A percentile compares a stretch with the other conserved stretches of the same genome.
Evolutionary conservation across 177 flowering plant genomes (phyloP).

Genomic region (Vitis hybrid): DNA sequence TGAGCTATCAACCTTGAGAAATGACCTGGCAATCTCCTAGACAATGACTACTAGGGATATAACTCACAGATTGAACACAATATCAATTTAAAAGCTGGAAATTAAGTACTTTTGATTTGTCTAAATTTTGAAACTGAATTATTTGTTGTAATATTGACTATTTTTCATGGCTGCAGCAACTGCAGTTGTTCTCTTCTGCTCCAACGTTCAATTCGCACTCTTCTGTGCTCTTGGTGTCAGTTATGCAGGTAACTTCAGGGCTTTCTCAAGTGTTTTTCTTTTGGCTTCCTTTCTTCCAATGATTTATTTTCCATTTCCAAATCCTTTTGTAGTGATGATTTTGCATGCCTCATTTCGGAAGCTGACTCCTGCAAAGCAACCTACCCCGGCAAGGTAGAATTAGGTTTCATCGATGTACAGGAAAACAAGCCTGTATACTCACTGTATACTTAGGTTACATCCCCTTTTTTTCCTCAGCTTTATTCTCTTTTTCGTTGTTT

Average conservation of each 20-base stretch:
- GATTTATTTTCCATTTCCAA: constrained; percentile 1
- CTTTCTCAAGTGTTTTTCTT: not conserved
- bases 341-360: constrained; percentile 81
- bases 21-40: no score
- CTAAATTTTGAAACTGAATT: no score
- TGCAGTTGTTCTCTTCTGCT: constrained; percentile 51
- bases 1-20: no score
- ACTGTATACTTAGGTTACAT: not conserved
- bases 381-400: constrained; percentile 27
- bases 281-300: not conserved
- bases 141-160: not conserved
- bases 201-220: constrained; percentile 72
- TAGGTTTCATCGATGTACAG: constrained; percentile 4
- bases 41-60: no score
- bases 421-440: not conserved
- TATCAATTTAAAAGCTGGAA: no score
- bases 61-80: no score
- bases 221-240: constrained; percentile 62
- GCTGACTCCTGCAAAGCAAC: constrained; percentile 68
- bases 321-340: constrained; percentile 47
- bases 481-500: no score
- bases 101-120: no score
- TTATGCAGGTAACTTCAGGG: constrained; percentile 55
- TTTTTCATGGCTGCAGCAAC: constrained; percentile 51
- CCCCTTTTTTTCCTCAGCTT: not conserved